A percentile compares a stretch with the other conserved stretches of the same genome.
These are phyloP conservation scores for Sporothrix pallida DNA, from an alignment of 2,329 filamentous ascomycete genomes.

Conservation along the genomic window DNA sequence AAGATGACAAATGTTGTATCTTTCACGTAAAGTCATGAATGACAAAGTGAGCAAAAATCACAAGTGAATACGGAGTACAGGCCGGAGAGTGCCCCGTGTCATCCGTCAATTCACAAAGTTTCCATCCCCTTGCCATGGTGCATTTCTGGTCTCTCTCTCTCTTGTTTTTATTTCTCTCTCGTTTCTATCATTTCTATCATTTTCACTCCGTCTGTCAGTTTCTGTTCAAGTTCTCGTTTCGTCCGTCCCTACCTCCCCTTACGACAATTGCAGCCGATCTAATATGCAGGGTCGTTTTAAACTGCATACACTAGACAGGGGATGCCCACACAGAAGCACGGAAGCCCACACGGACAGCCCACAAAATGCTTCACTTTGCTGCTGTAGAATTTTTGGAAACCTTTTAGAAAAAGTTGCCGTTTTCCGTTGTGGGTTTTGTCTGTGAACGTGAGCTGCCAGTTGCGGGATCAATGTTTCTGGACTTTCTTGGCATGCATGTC, in stretches of 20 bases:
- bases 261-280: conserved; percentile 11
- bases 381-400: too few relatives aligned
- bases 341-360: neutral
- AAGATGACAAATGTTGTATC: neutral
- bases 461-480: too few relatives aligned
- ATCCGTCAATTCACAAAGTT: neutral
- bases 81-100: neutral
- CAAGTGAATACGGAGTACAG: neutral
- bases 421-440: too few relatives aligned
- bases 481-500: too few relatives aligned
- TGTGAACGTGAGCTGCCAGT: too few relatives aligned
- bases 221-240: neutral
- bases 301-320: conserved; percentile 4
- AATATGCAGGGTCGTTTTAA: conserved; percentile 20
- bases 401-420: too few relatives aligned
- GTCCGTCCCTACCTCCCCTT: neutral
- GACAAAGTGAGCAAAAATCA: neutral
- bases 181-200: neutral
- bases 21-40: neutral
- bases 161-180: neutral
- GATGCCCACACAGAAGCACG: neutral
- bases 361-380: too few relatives aligned
- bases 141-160: neutral
- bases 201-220: neutral
- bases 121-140: neutral